Evolutionary conservation across 1,139 yeast genomes (phyloP).

Genomic region (Tardiomyces blankii): DNA sequence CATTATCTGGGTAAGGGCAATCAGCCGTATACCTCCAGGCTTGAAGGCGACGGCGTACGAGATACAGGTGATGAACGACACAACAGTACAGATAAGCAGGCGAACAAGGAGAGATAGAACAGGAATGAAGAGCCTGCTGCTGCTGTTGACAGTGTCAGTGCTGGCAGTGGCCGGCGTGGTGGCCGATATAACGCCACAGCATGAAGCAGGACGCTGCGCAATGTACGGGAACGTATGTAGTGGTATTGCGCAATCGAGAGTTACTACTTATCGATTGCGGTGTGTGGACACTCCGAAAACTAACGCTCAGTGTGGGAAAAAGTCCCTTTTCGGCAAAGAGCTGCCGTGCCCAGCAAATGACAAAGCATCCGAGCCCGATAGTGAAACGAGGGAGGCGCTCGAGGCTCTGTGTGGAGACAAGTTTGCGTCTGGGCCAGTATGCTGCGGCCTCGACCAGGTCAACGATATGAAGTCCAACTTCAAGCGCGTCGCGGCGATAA

Average conservation of each 20-base stretch:
- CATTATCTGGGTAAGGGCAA: too few species aligned
- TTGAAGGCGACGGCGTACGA: too few species aligned
- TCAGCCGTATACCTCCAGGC: too few species aligned
- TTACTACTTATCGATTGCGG: not conserved
- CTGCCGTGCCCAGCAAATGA: conserved; percentile 65
- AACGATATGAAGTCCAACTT: conserved; percentile 40
- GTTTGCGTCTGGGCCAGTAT: conserved; percentile 39
- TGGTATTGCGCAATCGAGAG: not conserved
- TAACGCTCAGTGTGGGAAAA: conserved; percentile 58
- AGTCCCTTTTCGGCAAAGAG: conserved; percentile 63
- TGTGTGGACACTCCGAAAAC: not conserved
- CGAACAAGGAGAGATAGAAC: too few species aligned
- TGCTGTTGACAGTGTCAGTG: not conserved
- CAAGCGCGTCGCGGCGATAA: conserved; percentile 64
- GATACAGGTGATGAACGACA: too few species aligned
- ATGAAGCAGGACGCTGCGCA: not conserved
- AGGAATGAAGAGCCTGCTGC: too few species aligned
- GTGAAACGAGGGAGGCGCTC: conserved; percentile 37
- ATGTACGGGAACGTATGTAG: not conserved
- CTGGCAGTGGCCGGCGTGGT: not conserved
- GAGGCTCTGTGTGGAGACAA: conserved; percentile 60
- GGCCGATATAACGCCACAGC: not conserved
- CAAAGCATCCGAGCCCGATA: conserved; percentile 36
- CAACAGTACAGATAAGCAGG: too few species aligned
- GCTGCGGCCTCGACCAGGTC: conserved; percentile 48